Evolutionary conservation across 2,329 filamentous ascomycete genomes (phyloP), one percentile per base, ranked within the genome.

Genomic region (Hypoxylon sp.): DNA sequence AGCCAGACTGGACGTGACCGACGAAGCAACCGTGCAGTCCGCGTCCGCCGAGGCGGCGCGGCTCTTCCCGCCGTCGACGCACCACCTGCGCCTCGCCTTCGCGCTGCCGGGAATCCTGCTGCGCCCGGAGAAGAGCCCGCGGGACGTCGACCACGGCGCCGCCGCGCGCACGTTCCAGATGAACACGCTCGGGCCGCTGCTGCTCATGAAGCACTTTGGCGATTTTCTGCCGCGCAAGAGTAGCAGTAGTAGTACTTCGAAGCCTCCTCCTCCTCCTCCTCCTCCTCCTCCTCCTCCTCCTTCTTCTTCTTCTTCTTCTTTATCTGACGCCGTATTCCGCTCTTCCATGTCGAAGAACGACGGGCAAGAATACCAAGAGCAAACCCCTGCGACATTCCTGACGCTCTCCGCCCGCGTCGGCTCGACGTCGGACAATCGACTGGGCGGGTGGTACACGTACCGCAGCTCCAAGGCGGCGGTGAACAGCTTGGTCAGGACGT

Each of bases 401-500:
- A 82, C 82, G 64, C 88, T 91, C 84, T 87, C 87, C 4, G 90
- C 90, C 2, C 83, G 90, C 31, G 88, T 95, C 0, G 90, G 90
- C 7, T 87, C 82, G 21, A 87, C 88, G 15, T 74, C 79, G 0
- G 89, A 93, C 62, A 93, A 95, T 64, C 67, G 72, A 2, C 75
- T 86, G 0, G 90, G 90, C 2, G 90, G 90, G 0, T 94, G 90
- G 90, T 95, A 91, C 69, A 84, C 80, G 47, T 94, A 94, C 69
- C 84, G 90, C 9, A 82, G 87, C 5, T 87, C 82, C 43, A 95
- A 94, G 70, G 83, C 89, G 0, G 89, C 79, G 2, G 83, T 93
- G 3, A 90, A 86, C 58, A 86, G 86, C 64, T 50, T 91, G 8
- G 82, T 83, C 5, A 89, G 86, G 71, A 87, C 81, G 5, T 84